A percentile compares a stretch with the other conserved stretches of the same genome.
These are phyloP conservation scores for Candida argentea DNA, from an alignment of 805 yeast genomes.

Conservation along the genomic window DNA sequence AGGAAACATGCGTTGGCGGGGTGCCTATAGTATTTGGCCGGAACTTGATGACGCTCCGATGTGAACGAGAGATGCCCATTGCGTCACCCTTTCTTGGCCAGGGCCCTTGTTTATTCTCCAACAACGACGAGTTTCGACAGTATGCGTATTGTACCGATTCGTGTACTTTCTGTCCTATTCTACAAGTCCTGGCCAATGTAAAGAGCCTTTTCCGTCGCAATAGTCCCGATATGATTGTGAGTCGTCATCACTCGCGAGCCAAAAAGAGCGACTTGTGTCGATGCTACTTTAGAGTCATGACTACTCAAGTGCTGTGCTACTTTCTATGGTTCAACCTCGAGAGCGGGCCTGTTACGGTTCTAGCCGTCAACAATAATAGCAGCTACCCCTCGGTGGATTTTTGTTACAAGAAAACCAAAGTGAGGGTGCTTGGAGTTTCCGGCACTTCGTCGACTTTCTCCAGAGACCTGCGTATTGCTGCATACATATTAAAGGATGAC, in stretches of 20 bases:
- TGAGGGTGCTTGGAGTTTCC: conserved; percentile 22
- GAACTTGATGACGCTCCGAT: too few species aligned
- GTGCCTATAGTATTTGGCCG: too few species aligned
- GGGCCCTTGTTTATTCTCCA: too few species aligned
- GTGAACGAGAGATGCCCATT: too few species aligned
- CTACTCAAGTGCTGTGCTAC: conserved; percentile 19
- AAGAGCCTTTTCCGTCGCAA: conserved; percentile 17
- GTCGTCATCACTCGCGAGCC: conserved; percentile 5
- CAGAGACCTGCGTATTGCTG: too few species aligned
- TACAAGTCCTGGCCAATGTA: conserved; percentile 13
- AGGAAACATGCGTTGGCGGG: too few species aligned
- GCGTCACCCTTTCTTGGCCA: too few species aligned
- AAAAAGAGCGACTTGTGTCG: conserved; percentile 15
- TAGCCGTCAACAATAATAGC: conserved; percentile 19
- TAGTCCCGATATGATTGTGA: conserved; percentile 19
- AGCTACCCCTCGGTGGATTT: conserved; percentile 21
- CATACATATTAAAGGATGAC: too few species aligned
- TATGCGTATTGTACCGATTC: too few species aligned
- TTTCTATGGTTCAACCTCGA: conserved; percentile 12
- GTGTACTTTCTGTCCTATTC: too few species aligned
- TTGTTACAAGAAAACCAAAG: conserved; percentile 15
- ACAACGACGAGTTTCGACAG: too few species aligned
- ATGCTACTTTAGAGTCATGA: conserved; percentile 19
- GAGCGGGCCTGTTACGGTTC: conserved; percentile 10
- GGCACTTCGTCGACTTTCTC: conserved; percentile 25